A percentile compares a stretch with the other conserved stretches of the same genome.
Evolutionary conservation across 129 eudicot genomes (phyloP).

Genomic region (Arctium lappa): DNA sequence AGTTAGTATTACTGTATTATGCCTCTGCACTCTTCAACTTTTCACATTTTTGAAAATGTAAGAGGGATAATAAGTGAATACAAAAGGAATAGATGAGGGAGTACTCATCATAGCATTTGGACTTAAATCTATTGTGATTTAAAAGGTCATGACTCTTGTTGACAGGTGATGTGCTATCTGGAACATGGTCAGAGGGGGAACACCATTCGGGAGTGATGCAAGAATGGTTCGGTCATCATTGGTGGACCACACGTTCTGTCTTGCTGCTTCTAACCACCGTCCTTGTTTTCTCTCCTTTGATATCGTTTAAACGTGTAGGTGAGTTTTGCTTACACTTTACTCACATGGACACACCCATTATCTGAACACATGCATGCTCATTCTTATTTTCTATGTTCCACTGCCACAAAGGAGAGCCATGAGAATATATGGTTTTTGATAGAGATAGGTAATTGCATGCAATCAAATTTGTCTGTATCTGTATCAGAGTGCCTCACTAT

Average conservation of each 20-base stretch:
- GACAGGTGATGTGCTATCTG: slow-evolving; percentile 94
- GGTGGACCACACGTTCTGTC: slow-evolving; percentile 79
- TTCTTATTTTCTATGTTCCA: neutral
- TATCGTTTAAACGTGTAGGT: slow-evolving; percentile 94
- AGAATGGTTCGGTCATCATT: slow-evolving; percentile 89
- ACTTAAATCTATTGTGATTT: neutral
- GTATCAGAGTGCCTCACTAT: neutral
- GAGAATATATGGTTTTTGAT: neutral
- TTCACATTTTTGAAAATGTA: neutral
- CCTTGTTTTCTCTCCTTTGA: slow-evolving; percentile 62
- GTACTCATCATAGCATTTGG: neutral
- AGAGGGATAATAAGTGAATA: neutral
- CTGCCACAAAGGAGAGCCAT: neutral
- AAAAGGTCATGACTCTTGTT: slow-evolving; percentile 9
- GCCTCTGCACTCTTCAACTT: neutral
- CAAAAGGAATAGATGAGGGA: neutral
- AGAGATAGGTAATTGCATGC: neutral
- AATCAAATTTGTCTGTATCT: neutral
- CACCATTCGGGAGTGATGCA: slow-evolving; percentile 83
- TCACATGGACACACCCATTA: neutral
- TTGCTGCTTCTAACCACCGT: slow-evolving; percentile 66
- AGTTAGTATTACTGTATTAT: neutral
- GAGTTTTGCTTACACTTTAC: slow-evolving; percentile 33
- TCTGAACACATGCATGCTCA: neutral
- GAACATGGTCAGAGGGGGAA: slow-evolving; percentile 71